These are phyloP conservation scores for Pachysandra terminalis DNA, from an alignment of 164 flowering plant species.

Conservation along the genomic window DNA sequence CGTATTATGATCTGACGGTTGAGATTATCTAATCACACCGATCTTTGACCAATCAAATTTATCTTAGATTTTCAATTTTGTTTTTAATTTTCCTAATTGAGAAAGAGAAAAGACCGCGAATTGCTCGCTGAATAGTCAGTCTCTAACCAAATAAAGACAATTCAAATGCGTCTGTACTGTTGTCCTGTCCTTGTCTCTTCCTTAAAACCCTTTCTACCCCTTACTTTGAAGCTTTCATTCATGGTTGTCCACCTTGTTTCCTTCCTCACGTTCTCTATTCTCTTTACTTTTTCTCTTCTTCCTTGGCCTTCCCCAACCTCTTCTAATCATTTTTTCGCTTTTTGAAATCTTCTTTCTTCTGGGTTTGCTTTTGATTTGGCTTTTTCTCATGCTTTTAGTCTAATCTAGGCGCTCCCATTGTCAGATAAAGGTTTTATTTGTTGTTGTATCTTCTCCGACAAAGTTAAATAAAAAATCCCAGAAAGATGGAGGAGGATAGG, in stretches of 20 bases:
- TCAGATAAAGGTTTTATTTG: not conserved
- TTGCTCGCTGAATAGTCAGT: not conserved
- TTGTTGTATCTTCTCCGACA: not conserved
- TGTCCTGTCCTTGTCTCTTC: not conserved
- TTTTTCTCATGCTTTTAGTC: not conserved
- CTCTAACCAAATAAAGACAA: not conserved
- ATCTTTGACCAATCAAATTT: too few relatives aligned
- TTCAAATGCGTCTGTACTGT: not conserved
- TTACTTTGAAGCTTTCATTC: slow-evolving; percentile 18
- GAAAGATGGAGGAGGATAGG: slow-evolving; percentile 17
- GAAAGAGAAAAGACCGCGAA: not conserved
- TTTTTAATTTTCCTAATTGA: too few relatives aligned
- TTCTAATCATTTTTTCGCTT: not conserved
- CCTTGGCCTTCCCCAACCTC: not conserved
- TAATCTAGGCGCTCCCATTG: not conserved
- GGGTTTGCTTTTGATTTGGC: not conserved
- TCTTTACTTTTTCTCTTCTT: not conserved
- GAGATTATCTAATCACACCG: too few relatives aligned
- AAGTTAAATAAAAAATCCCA: not conserved
- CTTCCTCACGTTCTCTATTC: too few relatives aligned
- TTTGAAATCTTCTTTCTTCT: not conserved
- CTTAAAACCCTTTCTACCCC: slow-evolving; percentile 15
- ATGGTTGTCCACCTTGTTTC: slow-evolving; percentile 9
- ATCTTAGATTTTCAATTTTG: too few relatives aligned
- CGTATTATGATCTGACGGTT: too few relatives aligned